Percentiles rank a stretch among this genome's conserved stretches.
Evolutionary conservation across 108 stramenopile genomes (phyloP).

Genomic region (Mayamaea pseudoterrestris): DNA sequence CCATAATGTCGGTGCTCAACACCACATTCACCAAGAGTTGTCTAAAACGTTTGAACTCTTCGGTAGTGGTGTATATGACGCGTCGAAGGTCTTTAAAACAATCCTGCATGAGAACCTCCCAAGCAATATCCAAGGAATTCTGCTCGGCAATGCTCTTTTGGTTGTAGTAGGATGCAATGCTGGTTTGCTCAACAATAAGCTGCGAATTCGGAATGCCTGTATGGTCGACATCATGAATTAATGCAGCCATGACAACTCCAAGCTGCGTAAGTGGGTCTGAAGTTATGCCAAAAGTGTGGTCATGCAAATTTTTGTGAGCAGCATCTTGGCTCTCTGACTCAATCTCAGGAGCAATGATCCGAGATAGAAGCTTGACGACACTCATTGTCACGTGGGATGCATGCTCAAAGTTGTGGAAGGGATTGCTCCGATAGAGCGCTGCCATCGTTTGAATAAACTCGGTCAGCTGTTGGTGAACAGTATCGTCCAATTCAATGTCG

Average conservation of each 20-base stretch:
- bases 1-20: constrained; percentile 28
- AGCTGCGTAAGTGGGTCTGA: constrained; percentile 18
- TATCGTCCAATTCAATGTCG: constrained; percentile 3
- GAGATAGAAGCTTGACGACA: constrained; percentile 16
- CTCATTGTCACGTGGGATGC: constrained; percentile 39
- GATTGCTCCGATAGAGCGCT: constrained; percentile 28
- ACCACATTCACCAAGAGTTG: constrained; percentile 26
- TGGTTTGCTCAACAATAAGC: constrained; percentile 3
- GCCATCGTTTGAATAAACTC: constrained; percentile 16
- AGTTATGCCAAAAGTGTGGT: constrained; percentile 11
- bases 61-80: constrained; percentile 5
- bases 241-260: constrained; percentile 22
- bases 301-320: constrained; percentile 3
- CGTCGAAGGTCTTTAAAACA: constrained; percentile 1
- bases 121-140: constrained; percentile 23
- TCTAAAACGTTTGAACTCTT: constrained; percentile 13
- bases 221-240: constrained; percentile 38
- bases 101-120: constrained; percentile 13
- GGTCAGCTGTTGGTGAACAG: constrained; percentile 13
- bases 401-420: constrained; percentile 59
- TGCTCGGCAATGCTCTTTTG: constrained; percentile 6
- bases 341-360: constrained; percentile 21
- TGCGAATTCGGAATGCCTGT: constrained; percentile 24
- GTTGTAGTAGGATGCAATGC: constrained; percentile 2
- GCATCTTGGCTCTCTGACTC: constrained; percentile 8